Evolutionary conservation across 345 rosid genomes (phyloP), one percentile per base, ranked within the genome.

Genomic region (Passiflora organensis): DNA sequence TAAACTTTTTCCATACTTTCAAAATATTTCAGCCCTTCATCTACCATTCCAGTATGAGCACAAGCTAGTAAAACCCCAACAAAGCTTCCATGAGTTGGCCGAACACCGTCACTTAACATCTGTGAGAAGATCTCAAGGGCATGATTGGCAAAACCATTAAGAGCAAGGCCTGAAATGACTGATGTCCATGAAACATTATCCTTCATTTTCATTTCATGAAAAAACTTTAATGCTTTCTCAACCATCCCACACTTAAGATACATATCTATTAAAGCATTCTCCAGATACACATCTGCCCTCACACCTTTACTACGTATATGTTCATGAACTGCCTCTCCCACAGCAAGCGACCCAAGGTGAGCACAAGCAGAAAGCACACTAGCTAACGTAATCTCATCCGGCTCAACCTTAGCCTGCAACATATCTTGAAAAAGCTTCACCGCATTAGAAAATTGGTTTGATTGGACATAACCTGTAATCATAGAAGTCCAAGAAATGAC

Each of bases 401-500:
- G 48, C 37, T 51, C 51, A 39, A 65, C 51, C 2, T 36, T 32
- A 51, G 57, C 51, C 20, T 37, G 25, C 69, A 64, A 51, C 69
- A 57, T 65, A 18, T 57, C 58, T 55, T 43, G 63, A 38, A 65
- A 57, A 48, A 58, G 45, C 37, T 47, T 42, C 18, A 64, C 52
- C 13, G 69, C 69, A 49, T 64, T 56, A 28, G 62, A 57, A 48
- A 24, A 65, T 13, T 15, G 22, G 4, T 57, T 42, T 2, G 57
- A 63, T 55, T 65, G 62, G 56, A 37, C 62, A 17, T 51, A 65
- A 45, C 52, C 58, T 2, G 63, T 49, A 50, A 57, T 65, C 53
- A 65, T 32, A 22, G 37, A 56, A 51, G 53, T 65, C 69, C 63
- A 65, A 6, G 69, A 65, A 43, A 65, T 58, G 15, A 65, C 63